Evolutionary conservation across 2,329 filamentous ascomycete genomes (phyloP).

Genomic region (Sarocladium oryzae): DNA sequence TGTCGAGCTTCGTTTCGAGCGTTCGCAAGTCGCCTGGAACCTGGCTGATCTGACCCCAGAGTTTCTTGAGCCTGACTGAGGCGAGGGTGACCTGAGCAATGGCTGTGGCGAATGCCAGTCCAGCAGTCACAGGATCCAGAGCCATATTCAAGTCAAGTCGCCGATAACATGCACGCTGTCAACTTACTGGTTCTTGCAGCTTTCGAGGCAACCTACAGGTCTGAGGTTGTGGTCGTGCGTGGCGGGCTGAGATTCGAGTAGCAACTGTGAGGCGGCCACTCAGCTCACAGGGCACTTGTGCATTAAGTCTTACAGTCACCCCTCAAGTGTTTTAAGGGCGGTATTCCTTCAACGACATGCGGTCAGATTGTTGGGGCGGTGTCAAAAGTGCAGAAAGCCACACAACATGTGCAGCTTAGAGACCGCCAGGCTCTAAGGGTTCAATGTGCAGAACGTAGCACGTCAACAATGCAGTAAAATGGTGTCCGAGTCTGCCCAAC

Average conservation of each 20-base stretch:
- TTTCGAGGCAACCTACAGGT: not conserved
- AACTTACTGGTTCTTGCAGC: not conserved
- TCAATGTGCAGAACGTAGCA: not conserved
- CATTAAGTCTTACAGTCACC: no score
- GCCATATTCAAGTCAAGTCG: not conserved
- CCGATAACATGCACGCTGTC: not conserved
- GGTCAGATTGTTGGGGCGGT: not conserved
- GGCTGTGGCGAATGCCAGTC: not conserved
- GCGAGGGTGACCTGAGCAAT: not conserved
- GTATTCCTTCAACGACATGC: not conserved
- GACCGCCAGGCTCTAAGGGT: not conserved
- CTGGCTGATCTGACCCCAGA: not conserved
- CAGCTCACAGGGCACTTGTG: no score
- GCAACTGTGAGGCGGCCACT: no score
- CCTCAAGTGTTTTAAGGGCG: no score
- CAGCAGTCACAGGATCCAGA: not conserved
- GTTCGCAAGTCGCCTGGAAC: not conserved
- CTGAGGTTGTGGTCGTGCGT: no score
- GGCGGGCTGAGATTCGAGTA: no score
- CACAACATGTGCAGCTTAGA: not conserved
- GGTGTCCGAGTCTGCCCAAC: no score
- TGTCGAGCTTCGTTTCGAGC: slow-evolving; percentile 16
- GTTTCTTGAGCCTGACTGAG: not conserved
- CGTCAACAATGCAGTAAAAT: no score
- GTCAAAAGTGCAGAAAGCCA: not conserved